A percentile compares a stretch with the other conserved stretches of the same genome.
Conservation (phyloP, 139 green algal species). For the Pleodorina starrii region DNA sequence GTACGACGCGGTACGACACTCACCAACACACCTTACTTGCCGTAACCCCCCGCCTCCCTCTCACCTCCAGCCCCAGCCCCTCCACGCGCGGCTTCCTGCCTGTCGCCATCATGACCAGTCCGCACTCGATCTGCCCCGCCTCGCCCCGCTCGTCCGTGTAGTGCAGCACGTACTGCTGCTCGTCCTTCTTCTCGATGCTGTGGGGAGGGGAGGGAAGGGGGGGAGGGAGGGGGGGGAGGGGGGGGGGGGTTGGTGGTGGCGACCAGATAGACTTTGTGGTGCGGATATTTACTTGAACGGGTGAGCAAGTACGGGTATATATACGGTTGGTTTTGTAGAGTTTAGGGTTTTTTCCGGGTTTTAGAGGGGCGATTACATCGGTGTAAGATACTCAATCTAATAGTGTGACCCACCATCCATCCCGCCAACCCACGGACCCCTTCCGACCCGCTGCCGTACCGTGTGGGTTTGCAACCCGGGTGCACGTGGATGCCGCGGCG, state of each 20-base stretch:
- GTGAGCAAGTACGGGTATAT: too few relatives aligned
- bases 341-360: too few relatives aligned
- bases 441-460: not conserved
- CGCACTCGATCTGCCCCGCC: slow-evolving; percentile 28
- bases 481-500: slow-evolving; percentile 64
- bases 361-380: too few relatives aligned
- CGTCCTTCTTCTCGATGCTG: slow-evolving; percentile 60
- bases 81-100: slow-evolving; percentile 83
- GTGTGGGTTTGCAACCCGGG: slow-evolving; percentile 45
- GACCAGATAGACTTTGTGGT: too few relatives aligned
- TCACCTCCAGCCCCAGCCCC: slow-evolving; percentile 76
- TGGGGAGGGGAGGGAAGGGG: too few relatives aligned
- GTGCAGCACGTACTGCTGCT: slow-evolving; percentile 53
- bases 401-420: not conserved
- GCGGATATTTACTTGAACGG: too few relatives aligned
- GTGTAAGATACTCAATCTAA: too few relatives aligned
- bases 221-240: too few relatives aligned
- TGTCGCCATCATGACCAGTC: slow-evolving; percentile 91
- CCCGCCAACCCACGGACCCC: not conserved
- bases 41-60: not conserved
- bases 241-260: too few relatives aligned
- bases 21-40: too few relatives aligned
- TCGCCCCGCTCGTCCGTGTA: slow-evolving; percentile 40
- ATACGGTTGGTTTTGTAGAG: too few relatives aligned
- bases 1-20: too few relatives aligned